Evolutionary conservation across 2,329 filamentous ascomycete genomes (phyloP), one percentile per base, ranked within the genome.

Genomic region (Leptographium radiaticola): DNA sequence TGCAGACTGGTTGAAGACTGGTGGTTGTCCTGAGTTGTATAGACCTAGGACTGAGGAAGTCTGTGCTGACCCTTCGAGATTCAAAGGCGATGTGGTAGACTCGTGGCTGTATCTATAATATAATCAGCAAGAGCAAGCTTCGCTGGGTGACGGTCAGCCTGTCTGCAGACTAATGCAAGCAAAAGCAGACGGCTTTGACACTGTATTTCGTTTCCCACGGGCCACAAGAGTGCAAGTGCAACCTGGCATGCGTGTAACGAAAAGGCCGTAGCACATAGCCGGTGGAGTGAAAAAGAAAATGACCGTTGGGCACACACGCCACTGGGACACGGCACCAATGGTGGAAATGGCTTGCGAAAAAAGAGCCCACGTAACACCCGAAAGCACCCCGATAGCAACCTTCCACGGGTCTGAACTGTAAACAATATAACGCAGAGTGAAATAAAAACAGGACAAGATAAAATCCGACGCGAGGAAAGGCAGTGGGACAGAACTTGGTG

Each of bases 21-120:
- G 68, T 59, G 75, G 59, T 57, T 62, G 65, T 39, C 62, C 61
- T 43, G 65, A 71, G 63, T 74, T 71, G 65, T 78, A 79, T 58
- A 79, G 65, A 62, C 67, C 72, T 64, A 80, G 65, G 61, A 77
- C 70, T 56, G 73, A 69, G 53, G 75, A 68, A 58, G 74, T 70
- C 63, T 77, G 75, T 53, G 72, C 63, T 58, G 75, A 65, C 58
- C 65, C 73, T 65, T 80, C 76, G 67, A 80, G 71, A 60, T 74
- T 72, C 61, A 79, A 69, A 62, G 76, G 69, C 59, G 75, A 71
- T 58, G 71, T 70, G 65, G 67, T 72, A 62, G 74, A 68, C 62
- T 79, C 76, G 64, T 77, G 75, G 63, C 68, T 73, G 68, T 78
- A 80, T 72, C 77, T 80, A 49, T 58, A 60, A 56, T 62, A 63